phyloP scores from a whole-genome alignment of 805 yeast genomes.

The Wickerhamiella lipophila region DNA sequence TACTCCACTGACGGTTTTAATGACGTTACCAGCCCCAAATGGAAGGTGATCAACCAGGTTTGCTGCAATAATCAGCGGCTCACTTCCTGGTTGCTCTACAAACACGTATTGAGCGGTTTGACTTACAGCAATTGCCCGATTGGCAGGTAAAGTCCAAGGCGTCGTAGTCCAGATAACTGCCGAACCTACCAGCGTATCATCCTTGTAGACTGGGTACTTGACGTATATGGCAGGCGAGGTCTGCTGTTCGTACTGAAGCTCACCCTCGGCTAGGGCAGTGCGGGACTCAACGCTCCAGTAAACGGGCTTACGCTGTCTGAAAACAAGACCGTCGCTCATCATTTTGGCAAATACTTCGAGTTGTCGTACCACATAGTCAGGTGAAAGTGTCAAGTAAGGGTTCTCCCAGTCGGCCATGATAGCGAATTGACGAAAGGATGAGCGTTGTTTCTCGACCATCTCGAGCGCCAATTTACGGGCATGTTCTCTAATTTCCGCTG shows the following conservation, averaged over 20 bases:
- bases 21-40: constrained; percentile 15
- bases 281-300: constrained; percentile 93
- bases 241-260: constrained; percentile 71
- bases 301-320: constrained; percentile 85
- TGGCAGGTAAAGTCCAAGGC: constrained; percentile 93
- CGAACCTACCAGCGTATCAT: constrained; percentile 1
- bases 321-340: constrained; percentile 53
- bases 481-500: constrained; percentile 44
- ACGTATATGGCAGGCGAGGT: constrained; percentile 14
- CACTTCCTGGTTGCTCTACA: constrained; percentile 29
- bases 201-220: constrained; percentile 13
- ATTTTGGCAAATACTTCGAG: constrained; percentile 54
- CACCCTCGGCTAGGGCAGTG: constrained; percentile 95
- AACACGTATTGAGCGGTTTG: constrained; percentile 46
- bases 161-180: constrained; percentile 86
- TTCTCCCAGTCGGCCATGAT: constrained; percentile 72
- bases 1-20: constrained; percentile 32
- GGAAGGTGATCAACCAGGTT: constrained; percentile 35
- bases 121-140: constrained; percentile 68
- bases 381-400: constrained; percentile 55
- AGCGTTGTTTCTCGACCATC: constrained; percentile 51
- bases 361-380: constrained; percentile 62
- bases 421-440: constrained; percentile 55
- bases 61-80: constrained; percentile 44
- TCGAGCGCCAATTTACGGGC: constrained; percentile 59